Evolutionary conservation across 495 filamentous ascomycete genomes (phyloP).

Genomic region (Penicillium coffeae): DNA sequence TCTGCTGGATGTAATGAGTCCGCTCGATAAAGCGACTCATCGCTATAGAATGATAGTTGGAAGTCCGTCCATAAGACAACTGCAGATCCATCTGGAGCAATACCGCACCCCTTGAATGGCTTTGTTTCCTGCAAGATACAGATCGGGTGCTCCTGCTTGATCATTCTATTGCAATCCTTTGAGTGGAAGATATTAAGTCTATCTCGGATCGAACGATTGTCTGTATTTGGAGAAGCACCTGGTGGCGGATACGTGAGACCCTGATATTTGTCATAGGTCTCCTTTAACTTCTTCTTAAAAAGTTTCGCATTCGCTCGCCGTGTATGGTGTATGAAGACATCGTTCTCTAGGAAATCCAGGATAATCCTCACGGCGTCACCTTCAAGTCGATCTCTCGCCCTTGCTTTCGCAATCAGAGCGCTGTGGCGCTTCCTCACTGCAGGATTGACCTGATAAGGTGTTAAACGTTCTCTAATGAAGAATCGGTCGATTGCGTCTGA

Average conservation of each 20-base stretch:
- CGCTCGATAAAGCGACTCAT: too few relatives aligned
- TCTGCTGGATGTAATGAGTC: constrained; percentile 12
- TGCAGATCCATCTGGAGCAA: constrained; percentile 20
- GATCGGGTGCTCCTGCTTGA: too few relatives aligned
- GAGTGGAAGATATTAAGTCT: not conserved
- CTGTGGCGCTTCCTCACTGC: constrained; percentile 22
- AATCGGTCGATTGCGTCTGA: constrained; percentile 26
- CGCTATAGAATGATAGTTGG: constrained; percentile 27
- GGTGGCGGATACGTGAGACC: not conserved
- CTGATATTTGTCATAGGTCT: constrained; percentile 11
- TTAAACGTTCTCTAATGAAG: constrained; percentile 16
- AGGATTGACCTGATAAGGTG: constrained; percentile 17
- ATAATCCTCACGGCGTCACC: constrained; percentile 11
- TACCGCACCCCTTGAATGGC: constrained; percentile 22
- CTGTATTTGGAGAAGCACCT: not conserved
- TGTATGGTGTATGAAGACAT: constrained; percentile 4
- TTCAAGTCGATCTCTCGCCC: constrained; percentile 13
- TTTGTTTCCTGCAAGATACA: constrained; percentile 7
- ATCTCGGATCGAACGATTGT: not conserved
- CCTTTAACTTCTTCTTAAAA: not conserved
- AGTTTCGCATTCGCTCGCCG: not conserved
- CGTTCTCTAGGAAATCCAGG: not conserved
- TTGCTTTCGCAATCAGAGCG: constrained; percentile 19
- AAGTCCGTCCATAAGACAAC: constrained; percentile 31
- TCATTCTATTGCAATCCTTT: not conserved